Evolutionary conservation across 768 basidiomycete genomes (phyloP), one percentile per base, ranked within the genome.

Genomic region (Lyophyllum shimeji): DNA sequence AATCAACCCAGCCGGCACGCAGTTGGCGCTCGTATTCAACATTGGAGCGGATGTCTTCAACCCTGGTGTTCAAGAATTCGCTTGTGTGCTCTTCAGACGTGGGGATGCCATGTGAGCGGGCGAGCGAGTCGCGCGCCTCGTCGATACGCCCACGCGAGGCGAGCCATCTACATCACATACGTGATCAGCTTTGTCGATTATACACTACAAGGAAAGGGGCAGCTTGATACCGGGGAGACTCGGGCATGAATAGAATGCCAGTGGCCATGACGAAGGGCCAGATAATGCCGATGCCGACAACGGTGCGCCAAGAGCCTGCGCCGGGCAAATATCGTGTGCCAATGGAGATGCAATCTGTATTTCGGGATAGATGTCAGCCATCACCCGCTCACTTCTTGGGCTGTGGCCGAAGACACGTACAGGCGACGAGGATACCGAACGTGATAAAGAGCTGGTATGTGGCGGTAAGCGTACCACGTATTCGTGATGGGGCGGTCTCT

Each of bases 201-300:
- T 53, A 34, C 20, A 55, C 9, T n/a, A 51, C 24, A 31, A 45
- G 8, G 40, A 4, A 29, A 42, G 44, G 52, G 44, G 25, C n/a
- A 33, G 42, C 54, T 68, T 3, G 29, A 9, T 57, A 78, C 71
- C 84, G 74, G 29, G 80, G 86, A 37, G 79, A 80, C 69, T 87
- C 87, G 18, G 87, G 87, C 82, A 87, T 85, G 62, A 85, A 84
- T 5, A 84, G 60, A 61, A 90, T 89, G 25, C 86, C 86, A 40
- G 82, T 56, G n/a, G 74, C 75, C 20, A 90, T 79, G 42, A 89
- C 75, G 53, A 76, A 62, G 3, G 86, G 82, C 82, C 85, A 90
- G 39, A 85, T 64, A 57, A 88, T 71, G 37, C 84, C 80, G 52
- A 87, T 75, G 21, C 80, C 85, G 31, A 87, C 77, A 37, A 86